Evolutionary conservation across 495 filamentous ascomycete genomes (phyloP), one percentile per base, ranked within the genome.

Genomic region (Alectoria sarmentosa): DNA sequence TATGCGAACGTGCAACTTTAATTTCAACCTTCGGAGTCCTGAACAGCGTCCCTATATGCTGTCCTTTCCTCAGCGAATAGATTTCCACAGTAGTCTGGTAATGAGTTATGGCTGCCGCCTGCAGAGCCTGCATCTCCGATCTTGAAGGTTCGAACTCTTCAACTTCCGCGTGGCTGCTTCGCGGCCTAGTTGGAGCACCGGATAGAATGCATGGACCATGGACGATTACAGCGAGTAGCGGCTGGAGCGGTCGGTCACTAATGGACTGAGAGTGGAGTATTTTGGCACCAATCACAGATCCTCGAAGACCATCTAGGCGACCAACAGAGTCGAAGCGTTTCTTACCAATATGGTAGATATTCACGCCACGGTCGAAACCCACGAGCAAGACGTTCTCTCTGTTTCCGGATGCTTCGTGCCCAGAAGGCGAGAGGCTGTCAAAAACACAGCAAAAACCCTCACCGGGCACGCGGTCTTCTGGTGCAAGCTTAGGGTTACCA

Each of bases 81-180:
- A 96, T 79, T 63, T 96, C 90, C 6, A 93, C 90, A 0, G 87
- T 86, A 2, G 92, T 96, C 72, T 94, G 90, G 69, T 92, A 95
- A 37, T 77, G 79, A 13, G 79, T 77, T 39, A 81, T 70, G 21
- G 60, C 70, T 11, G 59, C 62, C 34, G 42, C 41, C 30, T 72
- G 48, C 36, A 72, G 55, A 63, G 68, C 70, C 26, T 65, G 65
- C 42, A 70, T 58, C 61, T 61, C 64, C 10, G 70, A 72, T 14
- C 32, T 56, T 4, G 70, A 70, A 46, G 70, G 38, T 42, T 70
- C 72, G 41, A 69, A 72, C n/a, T 63, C 65, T 34, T 66, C 66
- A 37, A 67, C 48, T 26, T 67, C 60, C 36, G 66, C 67, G 13
- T 60, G n/a, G n/a, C n/a, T 46, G 28, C 54, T 30, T 28, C 57